These are phyloP conservation scores for Trichophaea hybrida DNA, from an alignment of 2,329 filamentous ascomycete species.

Conservation along the genomic window DNA sequence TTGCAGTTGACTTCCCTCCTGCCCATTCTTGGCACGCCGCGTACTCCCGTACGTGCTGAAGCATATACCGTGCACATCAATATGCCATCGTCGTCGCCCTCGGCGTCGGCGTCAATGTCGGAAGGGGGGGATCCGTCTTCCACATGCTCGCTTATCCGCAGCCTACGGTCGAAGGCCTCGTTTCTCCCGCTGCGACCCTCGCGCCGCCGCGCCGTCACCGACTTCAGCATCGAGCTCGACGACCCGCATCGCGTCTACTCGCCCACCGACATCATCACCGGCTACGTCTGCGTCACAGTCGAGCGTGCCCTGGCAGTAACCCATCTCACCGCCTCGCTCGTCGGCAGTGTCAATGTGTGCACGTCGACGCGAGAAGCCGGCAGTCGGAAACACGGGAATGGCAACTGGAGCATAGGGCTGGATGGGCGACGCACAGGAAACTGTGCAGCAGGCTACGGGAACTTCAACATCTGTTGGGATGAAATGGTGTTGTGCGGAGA, in stretches of 20 bases:
- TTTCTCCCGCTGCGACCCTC: constrained; percentile 24
- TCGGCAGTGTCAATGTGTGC: constrained; percentile 62
- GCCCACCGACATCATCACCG: constrained; percentile 59
- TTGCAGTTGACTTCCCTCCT: too few species aligned
- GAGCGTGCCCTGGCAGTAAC: constrained; percentile 63
- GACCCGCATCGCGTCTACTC: constrained; percentile 65
- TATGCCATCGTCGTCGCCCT: too few species aligned
- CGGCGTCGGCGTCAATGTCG: too few species aligned
- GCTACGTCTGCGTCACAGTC: constrained; percentile 56
- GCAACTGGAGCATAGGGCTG: constrained; percentile 34
- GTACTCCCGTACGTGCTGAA: too few species aligned
- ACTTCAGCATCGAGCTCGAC: constrained; percentile 63
- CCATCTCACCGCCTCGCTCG: constrained; percentile 62
- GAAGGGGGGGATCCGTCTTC: neutral
- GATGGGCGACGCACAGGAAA: neutral
- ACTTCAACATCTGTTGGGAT: constrained; percentile 70
- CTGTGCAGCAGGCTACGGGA: constrained; percentile 44
- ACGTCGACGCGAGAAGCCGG: constrained; percentile 43
- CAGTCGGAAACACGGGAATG: constrained; percentile 33
- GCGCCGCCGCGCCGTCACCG: constrained; percentile 50
- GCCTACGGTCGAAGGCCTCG: constrained; percentile 15
- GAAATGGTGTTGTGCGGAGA: constrained; percentile 68
- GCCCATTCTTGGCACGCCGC: too few species aligned
- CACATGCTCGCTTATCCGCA: neutral
- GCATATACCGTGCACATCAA: too few species aligned